These are phyloP conservation scores for Eucalyptus tenuipes DNA, from an alignment of 345 rosid genomes.

Conservation along the genomic window DNA sequence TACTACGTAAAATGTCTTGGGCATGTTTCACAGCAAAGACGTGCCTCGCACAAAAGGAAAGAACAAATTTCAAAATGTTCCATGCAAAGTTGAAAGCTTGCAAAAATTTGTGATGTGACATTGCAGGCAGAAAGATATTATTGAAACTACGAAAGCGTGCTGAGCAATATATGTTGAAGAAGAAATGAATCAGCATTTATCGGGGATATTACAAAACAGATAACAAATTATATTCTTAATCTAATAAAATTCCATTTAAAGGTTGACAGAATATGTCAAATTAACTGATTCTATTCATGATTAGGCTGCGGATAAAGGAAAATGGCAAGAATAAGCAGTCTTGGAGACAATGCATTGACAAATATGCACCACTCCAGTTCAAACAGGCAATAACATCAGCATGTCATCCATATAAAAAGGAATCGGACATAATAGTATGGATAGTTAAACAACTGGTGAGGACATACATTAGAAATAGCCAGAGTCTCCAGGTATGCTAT, in stretches of 20 bases:
- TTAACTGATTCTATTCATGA: not conserved
- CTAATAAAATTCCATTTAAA: not conserved
- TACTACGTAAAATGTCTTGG: not conserved
- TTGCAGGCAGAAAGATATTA: not conserved
- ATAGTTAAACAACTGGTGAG: not conserved
- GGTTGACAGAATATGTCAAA: not conserved
- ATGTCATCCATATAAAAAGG: not conserved
- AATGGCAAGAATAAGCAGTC: not conserved
- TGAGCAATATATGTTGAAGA: not conserved
- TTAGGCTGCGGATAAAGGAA: not conserved
- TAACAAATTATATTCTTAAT: not conserved
- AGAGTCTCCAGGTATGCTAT: slow-evolving; percentile 93
- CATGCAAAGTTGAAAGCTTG: not conserved
- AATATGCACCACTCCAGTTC: not conserved
- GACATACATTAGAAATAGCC: slow-evolving; percentile 83
- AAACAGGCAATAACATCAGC: not conserved
- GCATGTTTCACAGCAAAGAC: not conserved
- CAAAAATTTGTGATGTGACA: not conserved
- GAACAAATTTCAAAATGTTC: not conserved
- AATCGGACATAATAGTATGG: not conserved
- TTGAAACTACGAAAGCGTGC: not conserved
- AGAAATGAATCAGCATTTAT: not conserved
- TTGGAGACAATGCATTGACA: not conserved
- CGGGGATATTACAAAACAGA: not conserved
- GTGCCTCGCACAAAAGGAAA: not conserved